phyloP scores from a whole-genome alignment of 2,329 filamentous ascomycete genomes.

The Ophiostoma sp. region DNA sequence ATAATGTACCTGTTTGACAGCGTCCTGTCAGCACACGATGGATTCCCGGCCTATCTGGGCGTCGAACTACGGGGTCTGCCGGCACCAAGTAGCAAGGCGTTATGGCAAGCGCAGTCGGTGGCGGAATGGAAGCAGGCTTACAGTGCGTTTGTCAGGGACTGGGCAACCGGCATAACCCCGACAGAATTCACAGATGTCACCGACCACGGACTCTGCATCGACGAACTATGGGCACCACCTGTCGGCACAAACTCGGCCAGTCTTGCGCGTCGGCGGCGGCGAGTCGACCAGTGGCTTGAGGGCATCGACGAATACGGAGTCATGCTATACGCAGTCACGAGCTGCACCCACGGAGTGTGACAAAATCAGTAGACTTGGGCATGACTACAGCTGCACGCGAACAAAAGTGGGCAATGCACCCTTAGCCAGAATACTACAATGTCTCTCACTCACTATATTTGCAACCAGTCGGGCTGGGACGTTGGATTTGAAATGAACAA shows the following conservation, averaged over 20 bases:
- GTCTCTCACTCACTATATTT: too few species aligned
- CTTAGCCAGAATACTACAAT: too few species aligned
- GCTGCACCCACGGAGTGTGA: conserved; percentile 36
- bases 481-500: too few species aligned
- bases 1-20: conserved; percentile 51
- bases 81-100: not conserved
- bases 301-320: conserved; percentile 49
- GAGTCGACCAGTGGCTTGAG: conserved; percentile 46
- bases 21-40: conserved; percentile 40
- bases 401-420: too few species aligned
- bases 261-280: conserved; percentile 29
- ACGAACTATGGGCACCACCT: conserved; percentile 47
- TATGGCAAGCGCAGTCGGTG: not conserved
- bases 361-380: too few species aligned
- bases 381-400: too few species aligned
- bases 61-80: not conserved
- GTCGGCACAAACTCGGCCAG: conserved; percentile 31
- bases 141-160: too few species aligned
- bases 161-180: not conserved
- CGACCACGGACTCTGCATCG: conserved; percentile 33
- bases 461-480: too few species aligned
- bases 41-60: conserved; percentile 41
- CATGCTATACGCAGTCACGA: conserved; percentile 47
- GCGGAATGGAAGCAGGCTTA: not conserved
- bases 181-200: not conserved